phyloP scores from a whole-genome alignment of 1,284 basidiomycete genomes.

The Kwoniella shivajii region DNA sequence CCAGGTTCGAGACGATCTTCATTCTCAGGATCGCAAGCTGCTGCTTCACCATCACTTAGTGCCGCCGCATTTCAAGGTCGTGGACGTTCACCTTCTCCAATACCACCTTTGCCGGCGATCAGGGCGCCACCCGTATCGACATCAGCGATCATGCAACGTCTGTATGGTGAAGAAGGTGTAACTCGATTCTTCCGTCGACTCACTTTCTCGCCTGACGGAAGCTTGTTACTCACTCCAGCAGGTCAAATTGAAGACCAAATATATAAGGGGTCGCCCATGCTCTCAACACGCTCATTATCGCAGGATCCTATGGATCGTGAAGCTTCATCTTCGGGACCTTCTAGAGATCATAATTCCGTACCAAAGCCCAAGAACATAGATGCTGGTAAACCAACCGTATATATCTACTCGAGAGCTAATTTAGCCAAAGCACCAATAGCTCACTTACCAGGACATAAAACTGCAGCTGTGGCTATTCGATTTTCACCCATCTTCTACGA shows the following conservation, averaged over 20 bases:
- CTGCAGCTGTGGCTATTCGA: constrained; percentile 86
- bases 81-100: constrained; percentile 84
- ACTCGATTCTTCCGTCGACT: constrained; percentile 95
- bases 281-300: constrained; percentile 43
- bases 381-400: constrained; percentile 71
- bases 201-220: constrained; percentile 93
- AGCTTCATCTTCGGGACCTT: constrained; percentile 49
- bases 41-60: constrained; percentile 47
- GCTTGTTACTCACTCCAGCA: constrained; percentile 87
- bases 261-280: constrained; percentile 58
- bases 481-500: constrained; percentile 95
- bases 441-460: constrained; percentile 93
- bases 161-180: constrained; percentile 94
- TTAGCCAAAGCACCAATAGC: constrained; percentile 89
- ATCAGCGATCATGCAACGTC: constrained; percentile 59
- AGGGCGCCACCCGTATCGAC: constrained; percentile 55
- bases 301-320: constrained; percentile 38
- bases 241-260: constrained; percentile 93
- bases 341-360: constrained; percentile 12
- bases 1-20: constrained; percentile 76
- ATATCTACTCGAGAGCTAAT: constrained; percentile 93
- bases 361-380: constrained; percentile 42
- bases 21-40: constrained; percentile 64
- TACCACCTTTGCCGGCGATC: constrained; percentile 85
- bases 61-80: constrained; percentile 37